phyloP scores from a whole-genome alignment of 768 basidiomycete species.

The Rhizopogon rudus region DNA sequence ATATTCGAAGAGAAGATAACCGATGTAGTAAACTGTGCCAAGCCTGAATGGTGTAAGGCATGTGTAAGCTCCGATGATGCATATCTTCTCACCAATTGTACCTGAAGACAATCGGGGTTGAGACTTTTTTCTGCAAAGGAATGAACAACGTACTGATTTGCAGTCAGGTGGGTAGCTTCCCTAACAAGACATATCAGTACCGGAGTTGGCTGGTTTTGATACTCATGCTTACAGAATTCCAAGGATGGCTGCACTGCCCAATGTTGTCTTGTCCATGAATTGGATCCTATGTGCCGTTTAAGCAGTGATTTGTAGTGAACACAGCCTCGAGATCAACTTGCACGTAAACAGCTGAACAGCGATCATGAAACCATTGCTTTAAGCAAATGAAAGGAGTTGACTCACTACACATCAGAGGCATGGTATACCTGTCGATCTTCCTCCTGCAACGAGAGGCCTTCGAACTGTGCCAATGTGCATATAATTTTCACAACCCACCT shows the following conservation, averaged over 20 bases:
- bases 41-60: conserved; percentile 37
- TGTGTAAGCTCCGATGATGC: not conserved
- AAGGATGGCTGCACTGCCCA: too few relatives aligned
- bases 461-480: not conserved
- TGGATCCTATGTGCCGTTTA: conserved; percentile 34
- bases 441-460: conserved; percentile 17
- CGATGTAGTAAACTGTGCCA: too few relatives aligned
- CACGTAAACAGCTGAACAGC: conserved; percentile 46
- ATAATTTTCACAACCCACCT: conserved; percentile 28
- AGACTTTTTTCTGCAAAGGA: not conserved
- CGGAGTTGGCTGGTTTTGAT: not conserved
- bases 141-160: conserved; percentile 44
- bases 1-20: too few relatives aligned
- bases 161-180: conserved; percentile 50
- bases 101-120: too few relatives aligned
- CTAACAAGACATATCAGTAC: conserved; percentile 26
- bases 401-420: conserved; percentile 62
- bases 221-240: conserved; percentile 28
- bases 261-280: too few relatives aligned
- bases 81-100: not conserved
- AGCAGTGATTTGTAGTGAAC: not conserved
- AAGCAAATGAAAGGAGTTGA: conserved; percentile 13
- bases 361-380: not conserved
- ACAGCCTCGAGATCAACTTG: conserved; percentile 14
- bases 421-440: conserved; percentile 59